phyloP scores from a whole-genome alignment of 1,284 basidiomycete species.

The Peniophora sp. region DNA sequence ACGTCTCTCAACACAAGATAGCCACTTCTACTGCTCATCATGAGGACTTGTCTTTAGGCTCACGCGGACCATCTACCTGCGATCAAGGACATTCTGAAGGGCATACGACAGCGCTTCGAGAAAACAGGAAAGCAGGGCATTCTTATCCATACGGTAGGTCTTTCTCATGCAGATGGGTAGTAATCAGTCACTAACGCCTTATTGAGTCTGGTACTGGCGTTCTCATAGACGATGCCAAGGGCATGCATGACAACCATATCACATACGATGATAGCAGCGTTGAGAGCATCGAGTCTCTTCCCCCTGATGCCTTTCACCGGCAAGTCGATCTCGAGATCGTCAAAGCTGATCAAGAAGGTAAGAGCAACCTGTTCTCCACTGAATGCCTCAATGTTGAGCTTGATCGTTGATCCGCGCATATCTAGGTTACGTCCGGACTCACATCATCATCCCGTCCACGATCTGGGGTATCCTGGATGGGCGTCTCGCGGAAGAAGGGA shows the following conservation, averaged over 20 bases:
- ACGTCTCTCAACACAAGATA: slow-evolving; percentile 7
- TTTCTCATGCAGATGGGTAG: neutral
- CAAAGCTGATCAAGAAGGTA: slow-evolving; percentile 34
- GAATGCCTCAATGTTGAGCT: too few species aligned
- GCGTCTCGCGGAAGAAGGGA: slow-evolving; percentile 34
- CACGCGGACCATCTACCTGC: slow-evolving; percentile 35
- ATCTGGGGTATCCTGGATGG: slow-evolving; percentile 40
- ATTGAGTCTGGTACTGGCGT: slow-evolving; percentile 14
- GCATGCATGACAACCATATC: slow-evolving; percentile 28
- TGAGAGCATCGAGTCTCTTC: slow-evolving; percentile 30
- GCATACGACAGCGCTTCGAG: slow-evolving; percentile 31
- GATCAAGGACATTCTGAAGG: slow-evolving; percentile 33
- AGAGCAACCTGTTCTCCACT: neutral
- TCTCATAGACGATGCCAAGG: slow-evolving; percentile 30
- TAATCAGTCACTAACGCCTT: neutral
- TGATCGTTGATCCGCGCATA: slow-evolving; percentile 4
- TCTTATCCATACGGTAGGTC: slow-evolving; percentile 45
- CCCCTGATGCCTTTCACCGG: slow-evolving; percentile 28
- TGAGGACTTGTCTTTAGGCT: slow-evolving; percentile 21
- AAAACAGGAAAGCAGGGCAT: slow-evolving; percentile 29
- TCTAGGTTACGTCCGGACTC: slow-evolving; percentile 36
- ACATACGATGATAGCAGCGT: slow-evolving; percentile 37
- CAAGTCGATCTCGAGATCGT: slow-evolving; percentile 32
- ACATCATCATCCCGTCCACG: slow-evolving; percentile 38
- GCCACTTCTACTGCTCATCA: neutral